Conservation (phyloP, 1,284 basidiomycete species). For the Rugosomyces carneus region DNA sequence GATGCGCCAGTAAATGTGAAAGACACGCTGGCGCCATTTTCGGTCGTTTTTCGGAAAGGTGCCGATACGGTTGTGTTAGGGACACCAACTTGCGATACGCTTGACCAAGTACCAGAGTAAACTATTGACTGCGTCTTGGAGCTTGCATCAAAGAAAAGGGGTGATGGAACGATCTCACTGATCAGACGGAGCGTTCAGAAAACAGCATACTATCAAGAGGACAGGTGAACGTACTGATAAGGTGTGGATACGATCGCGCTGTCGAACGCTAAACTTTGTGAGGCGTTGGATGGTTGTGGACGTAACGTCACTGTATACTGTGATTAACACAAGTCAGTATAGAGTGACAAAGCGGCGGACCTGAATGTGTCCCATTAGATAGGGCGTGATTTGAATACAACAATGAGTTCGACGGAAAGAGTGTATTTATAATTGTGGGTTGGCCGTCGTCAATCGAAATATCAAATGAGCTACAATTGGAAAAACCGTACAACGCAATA, state of each 20-base stretch:
- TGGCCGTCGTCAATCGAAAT: constrained; percentile 23
- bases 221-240: constrained; percentile 10
- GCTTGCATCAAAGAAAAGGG: constrained; percentile 18
- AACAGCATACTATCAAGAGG: constrained; percentile 7
- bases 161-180: constrained; percentile 16
- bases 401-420: constrained; percentile 7
- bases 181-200: constrained; percentile 9
- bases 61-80: constrained; percentile 23
- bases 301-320: constrained; percentile 16
- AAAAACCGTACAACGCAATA: constrained; percentile 22
- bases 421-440: constrained; percentile 6
- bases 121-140: constrained; percentile 22
- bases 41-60: constrained; percentile 22
- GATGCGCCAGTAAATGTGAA: constrained; percentile 23
- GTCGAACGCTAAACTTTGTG: constrained; percentile 16
- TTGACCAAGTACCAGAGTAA: constrained; percentile 24
- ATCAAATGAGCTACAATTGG: constrained; percentile 23
- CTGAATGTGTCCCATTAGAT: constrained; percentile 14
- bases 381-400: constrained; percentile 15
- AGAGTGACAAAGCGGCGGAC: constrained; percentile 5
- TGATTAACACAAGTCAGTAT: not conserved
- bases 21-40: constrained; percentile 20
- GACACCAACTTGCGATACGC: constrained; percentile 16
- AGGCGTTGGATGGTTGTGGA: constrained; percentile 14
- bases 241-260: constrained; percentile 16